phyloP scores from a whole-genome alignment of 1,284 basidiomycete genomes.

The Stereum hirsutum region DNA sequence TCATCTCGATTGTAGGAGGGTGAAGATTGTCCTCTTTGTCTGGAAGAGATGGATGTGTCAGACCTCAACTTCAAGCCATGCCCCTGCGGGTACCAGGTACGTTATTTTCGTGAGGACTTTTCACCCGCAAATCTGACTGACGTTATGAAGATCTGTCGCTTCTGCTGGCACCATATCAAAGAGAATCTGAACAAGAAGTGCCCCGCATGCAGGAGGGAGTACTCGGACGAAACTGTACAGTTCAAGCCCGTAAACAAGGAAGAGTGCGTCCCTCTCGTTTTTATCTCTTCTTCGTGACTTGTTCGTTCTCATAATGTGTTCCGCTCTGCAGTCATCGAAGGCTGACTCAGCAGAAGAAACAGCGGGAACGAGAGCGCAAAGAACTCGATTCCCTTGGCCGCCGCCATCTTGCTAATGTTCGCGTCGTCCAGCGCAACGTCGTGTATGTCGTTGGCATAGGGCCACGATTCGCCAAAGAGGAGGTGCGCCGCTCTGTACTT shows the following conservation, averaged over 20 bases:
- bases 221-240: conserved; percentile 89
- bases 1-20: conserved; percentile 62
- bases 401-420: conserved; percentile 86
- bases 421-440: conserved; percentile 94
- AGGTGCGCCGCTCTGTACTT: conserved; percentile 46
- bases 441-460: conserved; percentile 95
- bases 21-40: conserved; percentile 95
- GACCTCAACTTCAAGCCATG: conserved; percentile 99
- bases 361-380: conserved; percentile 92
- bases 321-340: conserved; percentile 72
- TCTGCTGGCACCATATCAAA: conserved; percentile 99
- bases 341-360: conserved; percentile 93
- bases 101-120: conserved; percentile 14
- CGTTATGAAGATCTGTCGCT: conserved; percentile 84
- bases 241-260: conserved; percentile 95
- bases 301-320: conserved; percentile 3
- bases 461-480: conserved; percentile 86
- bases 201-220: conserved; percentile 92
- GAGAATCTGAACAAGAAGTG: conserved; percentile 94
- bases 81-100: conserved; percentile 95
- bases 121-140: too few species aligned
- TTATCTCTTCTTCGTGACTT: background rate
- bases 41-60: conserved; percentile 98
- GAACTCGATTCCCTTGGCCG: conserved; percentile 87
- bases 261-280: conserved; percentile 58